Conservation (phyloP, 768 basidiomycete species). For the Tricholoma terreum region DNA sequence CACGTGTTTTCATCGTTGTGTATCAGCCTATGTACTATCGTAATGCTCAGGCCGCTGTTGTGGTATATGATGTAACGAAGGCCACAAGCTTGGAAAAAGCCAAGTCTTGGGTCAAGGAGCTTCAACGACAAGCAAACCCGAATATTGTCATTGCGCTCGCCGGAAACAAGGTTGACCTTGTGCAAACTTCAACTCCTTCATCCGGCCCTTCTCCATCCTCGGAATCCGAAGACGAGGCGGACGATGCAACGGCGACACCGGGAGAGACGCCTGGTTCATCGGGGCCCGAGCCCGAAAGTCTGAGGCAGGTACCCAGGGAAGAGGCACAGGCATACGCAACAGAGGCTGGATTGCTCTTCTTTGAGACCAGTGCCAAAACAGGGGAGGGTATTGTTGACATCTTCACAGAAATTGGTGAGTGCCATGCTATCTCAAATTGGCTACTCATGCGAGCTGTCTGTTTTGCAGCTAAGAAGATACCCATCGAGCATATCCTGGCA, state of each 20-base stretch:
- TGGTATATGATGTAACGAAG: conserved; percentile 98
- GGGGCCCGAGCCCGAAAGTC: conserved; percentile 57
- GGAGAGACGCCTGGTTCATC: conserved; percentile 59
- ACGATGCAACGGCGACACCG: conserved; percentile 88
- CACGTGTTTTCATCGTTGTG: conserved; percentile 13
- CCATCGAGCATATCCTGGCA: conserved; percentile 91
- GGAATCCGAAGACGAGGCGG: conserved; percentile 85
- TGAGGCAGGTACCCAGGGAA: conserved; percentile 88
- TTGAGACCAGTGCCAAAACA: conserved; percentile 97
- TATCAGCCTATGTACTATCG: conserved; percentile 96
- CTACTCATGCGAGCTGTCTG: conserved; percentile 1
- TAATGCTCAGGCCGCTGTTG: conserved; percentile 96
- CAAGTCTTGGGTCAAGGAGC: conserved; percentile 99
- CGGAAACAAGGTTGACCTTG: conserved; percentile 95
- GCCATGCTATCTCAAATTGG: conserved; percentile 4
- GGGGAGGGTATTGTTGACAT: conserved; percentile 94
- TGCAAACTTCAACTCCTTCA: conserved; percentile 59
- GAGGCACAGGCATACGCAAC: conserved; percentile 96
- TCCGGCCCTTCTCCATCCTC: conserved; percentile 46
- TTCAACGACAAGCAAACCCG: conserved; percentile 97
- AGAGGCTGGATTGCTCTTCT: conserved; percentile 93
- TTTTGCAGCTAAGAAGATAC: conserved; percentile 53
- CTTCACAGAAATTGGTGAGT: conserved; percentile 95
- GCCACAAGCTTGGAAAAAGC: conserved; percentile 95
- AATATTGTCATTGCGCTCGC: conserved; percentile 99